Conservation (phyloP, 176 grass and related monocot species). For the Microstegium vimineum region DNA sequence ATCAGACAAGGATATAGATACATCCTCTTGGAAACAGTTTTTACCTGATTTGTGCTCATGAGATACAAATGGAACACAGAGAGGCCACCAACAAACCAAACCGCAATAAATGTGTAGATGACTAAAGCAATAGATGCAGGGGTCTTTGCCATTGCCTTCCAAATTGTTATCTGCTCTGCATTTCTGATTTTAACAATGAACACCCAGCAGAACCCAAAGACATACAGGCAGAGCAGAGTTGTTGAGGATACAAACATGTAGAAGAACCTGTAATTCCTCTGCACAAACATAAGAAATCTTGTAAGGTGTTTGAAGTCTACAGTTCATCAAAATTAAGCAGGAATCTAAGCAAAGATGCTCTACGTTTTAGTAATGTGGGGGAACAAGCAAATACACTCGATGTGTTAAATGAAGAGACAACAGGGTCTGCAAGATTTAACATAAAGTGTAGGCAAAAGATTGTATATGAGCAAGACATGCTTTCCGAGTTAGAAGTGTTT, state of each 20-base stretch:
- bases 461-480: not conserved
- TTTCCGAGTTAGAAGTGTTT: conserved; percentile 5
- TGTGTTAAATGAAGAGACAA: not conserved
- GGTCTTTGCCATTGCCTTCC: conserved; percentile 77
- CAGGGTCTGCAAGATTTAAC: not conserved
- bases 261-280: conserved; percentile 97
- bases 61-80: conserved; percentile 96
- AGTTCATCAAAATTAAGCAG: conserved; percentile 12
- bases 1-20: not conserved
- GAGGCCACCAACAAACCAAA: conserved; percentile 97
- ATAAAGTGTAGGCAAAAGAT: not conserved
- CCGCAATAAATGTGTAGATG: conserved; percentile 71
- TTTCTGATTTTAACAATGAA: conserved; percentile 90
- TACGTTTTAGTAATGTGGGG: not conserved
- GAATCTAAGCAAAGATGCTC: not conserved
- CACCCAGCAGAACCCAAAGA: conserved; percentile 89
- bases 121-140: conserved; percentile 79
- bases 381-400: not conserved
- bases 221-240: conserved; percentile 80
- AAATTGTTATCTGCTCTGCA: conserved; percentile 69
- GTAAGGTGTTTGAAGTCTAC: conserved; percentile 11
- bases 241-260: conserved; percentile 98
- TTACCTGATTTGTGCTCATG: conserved; percentile 95
- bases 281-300: conserved; percentile 35
- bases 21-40: not conserved